Conservation (phyloP, 148 eudicot genomes). For the Selenicereus undatus region DNA sequence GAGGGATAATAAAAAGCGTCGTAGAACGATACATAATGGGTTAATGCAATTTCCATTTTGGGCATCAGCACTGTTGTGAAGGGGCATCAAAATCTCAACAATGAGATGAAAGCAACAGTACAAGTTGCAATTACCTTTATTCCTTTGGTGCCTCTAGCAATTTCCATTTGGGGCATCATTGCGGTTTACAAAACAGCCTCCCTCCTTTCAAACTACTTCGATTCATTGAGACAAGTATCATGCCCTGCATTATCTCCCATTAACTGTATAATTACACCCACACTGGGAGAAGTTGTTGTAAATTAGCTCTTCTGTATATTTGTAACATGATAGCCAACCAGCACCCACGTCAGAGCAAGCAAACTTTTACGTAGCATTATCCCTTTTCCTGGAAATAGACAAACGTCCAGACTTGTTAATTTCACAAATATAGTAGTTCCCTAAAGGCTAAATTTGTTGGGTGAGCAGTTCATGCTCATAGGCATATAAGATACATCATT, state of each 20-base stretch:
- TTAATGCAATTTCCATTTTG: neutral
- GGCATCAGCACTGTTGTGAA: neutral
- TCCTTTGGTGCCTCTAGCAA: neutral
- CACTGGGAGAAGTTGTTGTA: neutral
- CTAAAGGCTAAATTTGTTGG: neutral
- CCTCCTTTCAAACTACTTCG: too few relatives aligned
- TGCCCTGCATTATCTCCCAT: neutral
- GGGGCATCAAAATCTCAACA: neutral
- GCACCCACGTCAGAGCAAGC: neutral
- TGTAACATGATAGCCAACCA: too few relatives aligned
- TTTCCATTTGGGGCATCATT: neutral
- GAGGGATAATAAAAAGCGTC: neutral
- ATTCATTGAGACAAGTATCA: neutral
- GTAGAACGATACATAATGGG: neutral
- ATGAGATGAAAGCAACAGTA: neutral
- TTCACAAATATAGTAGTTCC: neutral
- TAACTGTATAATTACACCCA: neutral
- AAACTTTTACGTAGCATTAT: neutral
- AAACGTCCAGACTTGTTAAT: neutral
- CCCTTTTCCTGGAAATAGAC: neutral
- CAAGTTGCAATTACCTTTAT: conserved; percentile 1
- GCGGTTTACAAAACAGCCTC: neutral
- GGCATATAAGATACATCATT: neutral
- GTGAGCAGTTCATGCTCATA: neutral
- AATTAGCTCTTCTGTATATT: too few relatives aligned